A percentile compares a stretch with the other conserved stretches of the same genome.
Evolutionary conservation across 108 stramenopile genomes (phyloP).

Genomic region (Cyclostephanos invisitatus): DNA sequence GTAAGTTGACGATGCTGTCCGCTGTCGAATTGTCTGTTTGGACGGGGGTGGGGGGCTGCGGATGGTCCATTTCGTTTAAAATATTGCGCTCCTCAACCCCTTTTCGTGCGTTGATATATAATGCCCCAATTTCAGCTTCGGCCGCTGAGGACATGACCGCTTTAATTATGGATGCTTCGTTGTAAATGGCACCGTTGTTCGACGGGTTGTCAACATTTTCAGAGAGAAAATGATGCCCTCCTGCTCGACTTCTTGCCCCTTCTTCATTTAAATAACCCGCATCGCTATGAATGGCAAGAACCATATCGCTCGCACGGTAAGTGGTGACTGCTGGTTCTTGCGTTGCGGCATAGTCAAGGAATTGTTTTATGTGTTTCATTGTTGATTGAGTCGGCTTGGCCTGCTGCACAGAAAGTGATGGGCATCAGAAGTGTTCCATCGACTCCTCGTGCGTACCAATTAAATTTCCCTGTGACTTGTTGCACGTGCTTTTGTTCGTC

Average conservation of each 20-base stretch:
- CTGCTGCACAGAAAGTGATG: too few species aligned
- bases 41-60: too few species aligned
- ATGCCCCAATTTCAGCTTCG: not conserved
- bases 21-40: too few species aligned
- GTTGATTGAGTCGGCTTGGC: too few species aligned
- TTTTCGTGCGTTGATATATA: not conserved
- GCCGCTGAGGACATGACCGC: not conserved
- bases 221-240: not conserved
- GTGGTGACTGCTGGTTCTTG: not conserved
- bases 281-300: not conserved
- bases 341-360: not conserved
- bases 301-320: conserved; percentile 2
- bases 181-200: not conserved
- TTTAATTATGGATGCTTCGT: not conserved
- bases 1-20: too few species aligned
- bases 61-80: too few species aligned
- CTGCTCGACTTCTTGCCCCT: not conserved
- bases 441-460: too few species aligned
- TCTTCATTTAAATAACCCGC: not conserved
- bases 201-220: not conserved
- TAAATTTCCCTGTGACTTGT: too few species aligned
- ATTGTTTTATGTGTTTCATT: too few species aligned
- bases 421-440: too few species aligned
- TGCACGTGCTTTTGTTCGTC: too few species aligned
- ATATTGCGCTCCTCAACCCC: not conserved